Evolutionary conservation across 2,329 filamentous ascomycete genomes (phyloP), one percentile per base, ranked within the genome.

Genomic region (Penicillium sp.): DNA sequence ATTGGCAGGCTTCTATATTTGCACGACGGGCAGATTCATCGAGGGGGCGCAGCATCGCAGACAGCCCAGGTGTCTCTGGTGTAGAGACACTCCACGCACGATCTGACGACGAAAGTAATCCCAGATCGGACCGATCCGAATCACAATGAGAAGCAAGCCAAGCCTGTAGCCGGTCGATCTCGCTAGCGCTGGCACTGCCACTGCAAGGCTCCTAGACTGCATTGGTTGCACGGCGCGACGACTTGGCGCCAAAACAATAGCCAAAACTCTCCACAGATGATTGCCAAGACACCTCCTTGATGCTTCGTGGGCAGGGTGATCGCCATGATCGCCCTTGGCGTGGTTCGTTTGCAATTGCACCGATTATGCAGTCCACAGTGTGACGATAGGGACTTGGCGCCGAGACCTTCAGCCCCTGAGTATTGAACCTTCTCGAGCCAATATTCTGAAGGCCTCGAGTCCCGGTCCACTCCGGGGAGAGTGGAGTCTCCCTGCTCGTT

Each of bases 241-340:
- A 44, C 55, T 57, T 56, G 55, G 55, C 55, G 41, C 44, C 40
- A 36, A 54, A 48, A 38, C 52, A 50, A 43, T 48, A 49, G 44
- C 27, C 27, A 10, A 10, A 38, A 2, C 10, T 16, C 39, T 13
- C 22, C 10, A 11, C n/a, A 24, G 24, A 27, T 43, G 16, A 24
- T 27, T 16, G 53, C 53, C 56, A 56, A 58, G 54, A 25, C 40
- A 33, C 33, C 40, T 43, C 41, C 46, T 53, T 42, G 14, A 45
- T 44, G 42, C 40, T 18, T 31, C n/a, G 5, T 20, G 46, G 43
- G 20, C 20, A 27, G 4, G n/a, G 40, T 52, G 56, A 58, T 58
- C 56, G 49, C 41, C 54, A 48, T 56, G 56, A 58, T 58, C 56
- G 56, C 54, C 56, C 56, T 58, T 58, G 56, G 56, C 56, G 35